Base-by-base conservation (phyloP, 2,329 filamentous ascomycete genomes). In the Zelopaecilomyces penicillatus region DNA sequence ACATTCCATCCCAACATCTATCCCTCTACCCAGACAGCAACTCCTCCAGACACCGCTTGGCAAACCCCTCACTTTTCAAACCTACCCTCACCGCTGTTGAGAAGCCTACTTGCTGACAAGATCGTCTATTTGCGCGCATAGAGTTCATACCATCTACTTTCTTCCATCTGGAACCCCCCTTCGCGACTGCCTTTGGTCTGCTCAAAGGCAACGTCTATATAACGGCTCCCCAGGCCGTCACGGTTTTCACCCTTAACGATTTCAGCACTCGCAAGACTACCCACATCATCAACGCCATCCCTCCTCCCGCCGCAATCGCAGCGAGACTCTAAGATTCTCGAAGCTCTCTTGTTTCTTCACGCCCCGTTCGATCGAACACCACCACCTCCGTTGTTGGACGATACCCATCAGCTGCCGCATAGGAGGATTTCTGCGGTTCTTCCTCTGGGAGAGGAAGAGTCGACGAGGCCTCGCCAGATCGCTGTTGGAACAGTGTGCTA, bases 381-480 rank as follows among this genome's bases (percentile, higher is more conserved):
- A 59, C 65, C 72, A 51, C 59, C 72, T 57, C 63, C 67, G 67
- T 76, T 75, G 67, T 76, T 71, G 65, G 71, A 77, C 67, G 69
- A 77, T 70, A 70, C 71, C 68, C 71, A 74, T 79, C 85, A 95
- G 87, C 91, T 97, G 93, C 93, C 93, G 93, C 91, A 98, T 98
- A 97, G 88, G 87, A 94, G 85, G 83, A 80, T 80, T 83, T 83
- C 81, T 80, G 79, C 83, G 86, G 85, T 90, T 95, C 91, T 97
- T 97, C 91, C 90, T 95, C 91, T 93, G 75, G 75, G 74, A 70
- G 91, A 90, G 93, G 93, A 91, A 94, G 93, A 93, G 88, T 95
- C 89, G 86, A 88, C 85, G 85, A 91, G 88, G 85, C 87, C 87
- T 88, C 85, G 88, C 84, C 87, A 86, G 81, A 82, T 83, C 78